Evolutionary conservation across 495 filamentous ascomycete genomes (phyloP).

Genomic region (Penicillium psychrofluorescens): DNA sequence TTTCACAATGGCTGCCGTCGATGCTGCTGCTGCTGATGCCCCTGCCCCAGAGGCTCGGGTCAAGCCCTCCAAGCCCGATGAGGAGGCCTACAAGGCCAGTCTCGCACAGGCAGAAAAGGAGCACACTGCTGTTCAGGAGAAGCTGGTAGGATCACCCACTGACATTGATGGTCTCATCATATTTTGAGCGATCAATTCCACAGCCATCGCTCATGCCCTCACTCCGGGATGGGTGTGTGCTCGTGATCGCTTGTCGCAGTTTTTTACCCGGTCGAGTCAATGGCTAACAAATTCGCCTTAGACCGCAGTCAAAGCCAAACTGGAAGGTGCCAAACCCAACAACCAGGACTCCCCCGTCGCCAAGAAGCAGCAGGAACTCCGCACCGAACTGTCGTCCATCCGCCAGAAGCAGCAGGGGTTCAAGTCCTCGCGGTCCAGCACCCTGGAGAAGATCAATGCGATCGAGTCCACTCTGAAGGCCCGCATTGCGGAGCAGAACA

Average conservation of each 20-base stretch:
- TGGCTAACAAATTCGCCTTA: slow-evolving; percentile 25
- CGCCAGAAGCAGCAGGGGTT: slow-evolving; percentile 73
- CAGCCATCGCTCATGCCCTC: background rate
- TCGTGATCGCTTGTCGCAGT: background rate
- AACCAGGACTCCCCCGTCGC: slow-evolving; percentile 65
- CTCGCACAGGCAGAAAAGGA: slow-evolving; percentile 77
- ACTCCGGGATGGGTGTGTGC: background rate
- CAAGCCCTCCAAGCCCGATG: slow-evolving; percentile 49
- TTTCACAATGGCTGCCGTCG: slow-evolving; percentile 26
- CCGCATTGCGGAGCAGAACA: slow-evolving; percentile 78
- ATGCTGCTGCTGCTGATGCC: background rate
- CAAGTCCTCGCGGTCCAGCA: slow-evolving; percentile 67
- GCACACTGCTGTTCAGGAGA: slow-evolving; percentile 61
- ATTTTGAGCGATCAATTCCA: background rate
- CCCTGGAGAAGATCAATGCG: slow-evolving; percentile 78
- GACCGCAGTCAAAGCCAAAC: slow-evolving; percentile 78
- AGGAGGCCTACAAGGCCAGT: slow-evolving; percentile 51
- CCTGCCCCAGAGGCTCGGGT: slow-evolving; percentile 39
- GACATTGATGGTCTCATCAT: too few species aligned
- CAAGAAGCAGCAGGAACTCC: slow-evolving; percentile 77
- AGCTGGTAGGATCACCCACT: slow-evolving; percentile 53
- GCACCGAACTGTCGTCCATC: slow-evolving; percentile 61
- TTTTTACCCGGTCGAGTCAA: background rate
- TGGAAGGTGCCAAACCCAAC: slow-evolving; percentile 69
- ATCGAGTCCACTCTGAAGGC: slow-evolving; percentile 77